Conservation (phyloP, 129 eudicot genomes). For the Artemisia tridentata region DNA sequence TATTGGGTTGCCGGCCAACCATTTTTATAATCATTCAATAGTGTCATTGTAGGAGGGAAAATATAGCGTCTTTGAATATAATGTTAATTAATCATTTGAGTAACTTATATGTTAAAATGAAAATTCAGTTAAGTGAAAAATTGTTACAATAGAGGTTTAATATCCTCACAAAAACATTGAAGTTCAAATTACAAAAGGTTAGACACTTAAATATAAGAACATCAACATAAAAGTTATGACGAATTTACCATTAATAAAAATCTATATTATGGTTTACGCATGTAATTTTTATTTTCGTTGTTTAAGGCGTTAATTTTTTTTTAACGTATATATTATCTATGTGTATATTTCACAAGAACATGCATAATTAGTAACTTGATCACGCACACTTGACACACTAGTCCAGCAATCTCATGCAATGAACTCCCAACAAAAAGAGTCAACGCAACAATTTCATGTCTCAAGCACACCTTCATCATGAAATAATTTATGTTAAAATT, state of each 20-base stretch:
- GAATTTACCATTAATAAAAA: no score
- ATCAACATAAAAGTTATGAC: no score
- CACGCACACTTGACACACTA: background rate
- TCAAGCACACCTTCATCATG: slow-evolving; percentile 26
- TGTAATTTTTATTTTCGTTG: no score
- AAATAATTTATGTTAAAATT: background rate
- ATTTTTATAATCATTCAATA: slow-evolving; percentile 17
- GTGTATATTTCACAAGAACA: background rate
- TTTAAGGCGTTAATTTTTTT: no score
- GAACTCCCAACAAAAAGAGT: slow-evolving; percentile 12
- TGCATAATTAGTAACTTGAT: background rate
- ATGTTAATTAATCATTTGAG: slow-evolving; percentile 3
- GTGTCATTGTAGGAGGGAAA: background rate
- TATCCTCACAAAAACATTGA: no score
- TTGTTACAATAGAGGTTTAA: no score
- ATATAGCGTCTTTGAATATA: slow-evolving; percentile 1
- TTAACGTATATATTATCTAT: background rate
- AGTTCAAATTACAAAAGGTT: no score
- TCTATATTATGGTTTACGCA: no score
- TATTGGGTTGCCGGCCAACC: slow-evolving; percentile 32
- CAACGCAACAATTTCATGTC: slow-evolving; percentile 25
- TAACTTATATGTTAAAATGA: background rate
- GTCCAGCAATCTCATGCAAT: slow-evolving; percentile 19
- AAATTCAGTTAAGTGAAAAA: background rate
- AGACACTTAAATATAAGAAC: no score